phyloP scores from a whole-genome alignment of 768 basidiomycete species.

The Suillus americanus region DNA sequence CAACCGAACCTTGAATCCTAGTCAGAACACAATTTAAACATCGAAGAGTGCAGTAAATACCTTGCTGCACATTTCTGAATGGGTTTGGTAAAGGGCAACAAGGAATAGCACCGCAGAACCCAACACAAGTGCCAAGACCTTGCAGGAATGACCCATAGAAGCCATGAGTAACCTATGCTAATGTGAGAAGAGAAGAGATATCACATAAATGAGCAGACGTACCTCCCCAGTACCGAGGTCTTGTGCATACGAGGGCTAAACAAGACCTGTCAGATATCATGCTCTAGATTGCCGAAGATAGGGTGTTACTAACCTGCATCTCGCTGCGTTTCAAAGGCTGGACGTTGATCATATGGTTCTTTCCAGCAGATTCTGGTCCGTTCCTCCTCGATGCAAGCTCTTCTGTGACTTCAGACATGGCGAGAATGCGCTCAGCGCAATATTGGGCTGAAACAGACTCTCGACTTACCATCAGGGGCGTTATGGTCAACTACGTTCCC shows the following conservation, averaged over 20 bases:
- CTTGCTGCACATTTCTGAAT: conserved; percentile 83
- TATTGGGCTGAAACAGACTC: conserved; percentile 3
- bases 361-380: conserved; percentile 13
- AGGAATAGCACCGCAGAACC: conserved; percentile 73
- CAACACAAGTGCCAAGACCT: conserved; percentile 63
- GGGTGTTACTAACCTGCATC: conserved; percentile 66
- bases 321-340: conserved; percentile 82
- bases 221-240: conserved; percentile 73
- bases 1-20: conserved; percentile 66
- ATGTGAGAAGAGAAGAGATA: conserved; percentile 3
- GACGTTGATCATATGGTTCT: conserved; percentile 64
- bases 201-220: conserved; percentile 6
- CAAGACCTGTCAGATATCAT: not conserved
- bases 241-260: conserved; percentile 88
- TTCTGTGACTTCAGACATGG: conserved; percentile 57
- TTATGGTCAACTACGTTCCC: conserved; percentile 75
- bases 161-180: conserved; percentile 71
- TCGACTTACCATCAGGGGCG: conserved; percentile 57
- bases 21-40: conserved; percentile 18
- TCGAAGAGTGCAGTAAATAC: conserved; percentile 33
- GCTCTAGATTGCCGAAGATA: not conserved
- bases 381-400: conserved; percentile 43
- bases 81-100: conserved; percentile 87
- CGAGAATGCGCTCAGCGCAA: conserved; percentile 11
- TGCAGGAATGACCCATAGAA: conserved; percentile 83